phyloP scores from a whole-genome alignment of 2,329 filamentous ascomycete genomes.

The Geoglossum cookeanum region DNA sequence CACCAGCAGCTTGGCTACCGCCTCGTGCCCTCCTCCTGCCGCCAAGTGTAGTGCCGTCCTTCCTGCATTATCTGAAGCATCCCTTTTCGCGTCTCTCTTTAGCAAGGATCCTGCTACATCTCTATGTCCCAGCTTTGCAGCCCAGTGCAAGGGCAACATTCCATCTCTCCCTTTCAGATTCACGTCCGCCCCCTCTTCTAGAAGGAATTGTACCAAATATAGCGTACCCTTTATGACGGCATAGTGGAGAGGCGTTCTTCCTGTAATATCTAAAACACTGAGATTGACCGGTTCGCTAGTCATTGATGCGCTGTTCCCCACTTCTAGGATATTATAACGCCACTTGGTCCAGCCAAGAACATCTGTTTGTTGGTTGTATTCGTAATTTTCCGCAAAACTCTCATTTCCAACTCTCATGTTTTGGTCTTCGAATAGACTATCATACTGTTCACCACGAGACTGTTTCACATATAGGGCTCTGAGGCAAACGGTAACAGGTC shows the following conservation, averaged over 20 bases:
- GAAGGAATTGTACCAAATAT: background rate
- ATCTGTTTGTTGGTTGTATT: background rate
- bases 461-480: background rate
- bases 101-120: background rate
- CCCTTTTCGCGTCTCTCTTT: background rate
- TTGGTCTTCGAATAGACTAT: background rate
- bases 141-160: background rate
- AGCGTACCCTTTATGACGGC: background rate
- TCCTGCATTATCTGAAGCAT: background rate
- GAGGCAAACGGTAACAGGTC: background rate
- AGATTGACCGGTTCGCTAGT: background rate
- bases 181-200: background rate
- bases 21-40: background rate
- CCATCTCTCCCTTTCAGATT: background rate
- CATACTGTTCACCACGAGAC: background rate
- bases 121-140: background rate
- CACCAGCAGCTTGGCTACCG: background rate
- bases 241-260: background rate
- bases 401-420: background rate
- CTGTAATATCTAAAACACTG: background rate
- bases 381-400: background rate
- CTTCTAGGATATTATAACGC: background rate
- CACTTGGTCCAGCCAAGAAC: background rate
- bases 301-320: background rate
- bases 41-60: background rate